These are phyloP conservation scores for Hypomyces rosellus DNA, from an alignment of 2,329 filamentous ascomycete species.

Conservation along the genomic window DNA sequence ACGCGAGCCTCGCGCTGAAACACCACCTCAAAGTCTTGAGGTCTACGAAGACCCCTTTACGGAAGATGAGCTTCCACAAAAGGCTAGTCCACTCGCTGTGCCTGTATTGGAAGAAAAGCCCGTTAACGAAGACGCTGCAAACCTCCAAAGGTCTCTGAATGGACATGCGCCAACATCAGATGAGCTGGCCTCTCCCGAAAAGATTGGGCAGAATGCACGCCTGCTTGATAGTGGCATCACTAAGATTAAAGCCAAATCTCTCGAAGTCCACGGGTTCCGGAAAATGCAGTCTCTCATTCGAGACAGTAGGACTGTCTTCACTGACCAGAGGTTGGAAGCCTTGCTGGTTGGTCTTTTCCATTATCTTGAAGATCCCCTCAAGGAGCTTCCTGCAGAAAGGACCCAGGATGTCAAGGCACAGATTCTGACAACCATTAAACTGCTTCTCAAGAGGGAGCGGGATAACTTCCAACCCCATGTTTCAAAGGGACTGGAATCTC, in stretches of 20 bases:
- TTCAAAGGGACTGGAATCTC: constrained; percentile 58
- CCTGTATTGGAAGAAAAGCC: constrained; percentile 55
- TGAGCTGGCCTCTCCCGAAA: constrained; percentile 35
- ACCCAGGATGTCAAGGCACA: constrained; percentile 68
- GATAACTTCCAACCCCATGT: constrained; percentile 62
- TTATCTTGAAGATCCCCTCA: constrained; percentile 59
- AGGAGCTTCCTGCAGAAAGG: constrained; percentile 54
- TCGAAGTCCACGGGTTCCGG: constrained; percentile 78
- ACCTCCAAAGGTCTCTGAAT: constrained; percentile 21
- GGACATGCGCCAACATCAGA: constrained; percentile 17
- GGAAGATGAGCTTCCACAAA: constrained; percentile 40
- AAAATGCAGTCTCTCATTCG: constrained; percentile 70
- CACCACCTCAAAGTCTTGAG: constrained; percentile 37
- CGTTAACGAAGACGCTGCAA: constrained; percentile 49
- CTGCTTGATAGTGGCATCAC: constrained; percentile 68
- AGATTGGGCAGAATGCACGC: constrained; percentile 50
- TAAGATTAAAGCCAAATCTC: constrained; percentile 61
- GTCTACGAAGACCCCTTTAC: constrained; percentile 60
- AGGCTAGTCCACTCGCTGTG: constrained; percentile 34
- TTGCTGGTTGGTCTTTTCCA: constrained; percentile 63
- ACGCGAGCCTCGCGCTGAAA: constrained; percentile 13
- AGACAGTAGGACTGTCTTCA: constrained; percentile 57
- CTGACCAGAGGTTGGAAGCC: constrained; percentile 61
- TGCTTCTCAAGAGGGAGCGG: constrained; percentile 62
- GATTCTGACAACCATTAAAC: constrained; percentile 65